A percentile compares a stretch with the other conserved stretches of the same genome.
These are phyloP conservation scores for Fusarium fracticaudum DNA, from an alignment of 2,329 filamentous ascomycete genomes.

Conservation along the genomic window DNA sequence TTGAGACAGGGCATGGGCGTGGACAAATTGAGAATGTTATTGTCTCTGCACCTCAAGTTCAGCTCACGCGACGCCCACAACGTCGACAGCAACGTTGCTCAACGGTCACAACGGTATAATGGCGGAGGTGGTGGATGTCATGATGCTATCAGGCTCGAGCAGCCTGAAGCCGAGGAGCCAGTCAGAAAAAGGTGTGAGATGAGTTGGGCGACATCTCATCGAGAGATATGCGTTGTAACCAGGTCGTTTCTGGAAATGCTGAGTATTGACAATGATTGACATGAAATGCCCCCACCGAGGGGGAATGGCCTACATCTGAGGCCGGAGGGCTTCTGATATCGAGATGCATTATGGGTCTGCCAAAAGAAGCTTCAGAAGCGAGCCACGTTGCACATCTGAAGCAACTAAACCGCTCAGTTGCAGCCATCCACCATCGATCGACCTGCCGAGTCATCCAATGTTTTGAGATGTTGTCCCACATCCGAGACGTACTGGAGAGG, in stretches of 20 bases:
- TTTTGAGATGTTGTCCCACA: slow-evolving; percentile 26
- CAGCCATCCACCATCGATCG: slow-evolving; percentile 33
- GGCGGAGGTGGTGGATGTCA: slow-evolving; percentile 13
- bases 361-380: slow-evolving; percentile 43
- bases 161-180: not conserved
- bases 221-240: slow-evolving; percentile 4
- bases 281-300: slow-evolving; percentile 35
- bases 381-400: slow-evolving; percentile 50
- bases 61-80: slow-evolving; percentile 6
- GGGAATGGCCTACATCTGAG: slow-evolving; percentile 33
- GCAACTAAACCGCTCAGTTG: slow-evolving; percentile 45
- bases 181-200: slow-evolving; percentile 10
- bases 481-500: slow-evolving; percentile 26
- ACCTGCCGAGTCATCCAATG: slow-evolving; percentile 33
- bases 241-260: slow-evolving; percentile 12
- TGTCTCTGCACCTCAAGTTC: slow-evolving; percentile 3
- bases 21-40: slow-evolving; percentile 2
- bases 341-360: slow-evolving; percentile 44
- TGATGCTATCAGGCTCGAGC: slow-evolving; percentile 21
- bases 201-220: slow-evolving; percentile 20
- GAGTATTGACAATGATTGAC: slow-evolving; percentile 30
- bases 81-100: slow-evolving; percentile 2
- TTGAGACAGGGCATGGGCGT: not conserved
- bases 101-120: not conserved
- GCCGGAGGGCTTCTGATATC: slow-evolving; percentile 41